Base-by-base conservation (phyloP, 257 asterid genomes). In the Nicotiana noctiflora region DNA sequence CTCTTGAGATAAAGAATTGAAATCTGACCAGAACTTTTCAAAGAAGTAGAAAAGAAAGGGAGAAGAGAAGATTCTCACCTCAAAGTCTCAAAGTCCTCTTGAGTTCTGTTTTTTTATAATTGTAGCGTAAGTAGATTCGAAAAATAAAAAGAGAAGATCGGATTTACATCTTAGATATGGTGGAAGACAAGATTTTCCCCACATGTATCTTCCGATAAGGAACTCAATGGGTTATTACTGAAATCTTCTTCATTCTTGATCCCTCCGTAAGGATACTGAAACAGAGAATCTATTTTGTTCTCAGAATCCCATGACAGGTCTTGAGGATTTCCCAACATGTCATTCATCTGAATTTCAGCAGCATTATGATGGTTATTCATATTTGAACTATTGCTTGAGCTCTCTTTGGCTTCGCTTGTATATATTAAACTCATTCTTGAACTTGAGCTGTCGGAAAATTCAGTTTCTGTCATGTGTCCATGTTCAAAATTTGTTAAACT, bases 251-350 rank as follows among this genome's bases (percentile, higher is more conserved):
- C 86, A 75, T 67, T 88, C 79, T 84, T 88, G 85, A 88, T 85
- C 76, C 65, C 81, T 14, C 64, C 53, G 17, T 63, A 74, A 63
- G 88, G 91, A 40, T 84, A 84, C 72, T 90, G 89, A 79, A 87
- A 84, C 19, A 64, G 12, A 34, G 91, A 79, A 19, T 82, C 92
- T 65, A 86, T 74, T 79, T 91, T 93, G 44, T 81, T 83, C 17
- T 83, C 91, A 8, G 19, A 81, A 57, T 83, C 89, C 97, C 96
- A 92, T 11, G 87, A 81, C 68, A 88, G 85, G 57, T 83, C 70
- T 61, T 83, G 60, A 59, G 25, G 62, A 75, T 84, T 84, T 61
- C 79, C 89, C 76, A 81, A 13, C 40, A 82, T 63, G 37, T 75
- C 81, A 63, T 83, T 86, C 62, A 53, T 81, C 79, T 55, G 82